Conservation (phyloP, 768 basidiomycete species). For the Naematelia aurantialba region DNA sequence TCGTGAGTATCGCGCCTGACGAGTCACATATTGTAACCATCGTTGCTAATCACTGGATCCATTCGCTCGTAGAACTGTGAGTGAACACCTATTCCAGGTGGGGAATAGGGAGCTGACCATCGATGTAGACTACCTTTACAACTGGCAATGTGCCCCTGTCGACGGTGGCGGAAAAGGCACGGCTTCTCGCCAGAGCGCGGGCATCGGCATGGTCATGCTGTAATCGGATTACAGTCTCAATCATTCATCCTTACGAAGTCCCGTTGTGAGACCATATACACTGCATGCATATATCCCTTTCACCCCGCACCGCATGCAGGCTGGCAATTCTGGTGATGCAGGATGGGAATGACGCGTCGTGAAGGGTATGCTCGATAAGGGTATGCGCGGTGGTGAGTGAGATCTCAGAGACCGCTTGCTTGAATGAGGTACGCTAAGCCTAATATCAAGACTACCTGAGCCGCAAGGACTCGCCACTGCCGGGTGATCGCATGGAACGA, state of each 20-base stretch:
- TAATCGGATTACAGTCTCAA: conserved; percentile 52
- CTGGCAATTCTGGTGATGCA: too few relatives aligned
- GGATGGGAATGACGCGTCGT: too few relatives aligned
- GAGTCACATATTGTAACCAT: background rate
- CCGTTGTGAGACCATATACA: background rate
- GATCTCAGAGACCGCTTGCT: background rate
- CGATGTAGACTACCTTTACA: conserved; percentile 69
- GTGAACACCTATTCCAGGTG: background rate
- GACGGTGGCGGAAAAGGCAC: conserved; percentile 60
- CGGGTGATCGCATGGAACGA: conserved; percentile 4
- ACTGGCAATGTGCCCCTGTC: conserved; percentile 80
- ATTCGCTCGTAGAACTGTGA: conserved; percentile 20
- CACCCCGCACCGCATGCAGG: too few relatives aligned
- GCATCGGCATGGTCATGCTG: conserved; percentile 80
- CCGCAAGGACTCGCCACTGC: conserved; percentile 11
- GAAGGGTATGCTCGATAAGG: background rate
- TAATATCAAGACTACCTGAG: conserved; percentile 7
- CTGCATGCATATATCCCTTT: background rate
- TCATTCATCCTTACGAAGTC: background rate
- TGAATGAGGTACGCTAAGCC: background rate
- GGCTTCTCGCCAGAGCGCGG: conserved; percentile 52
- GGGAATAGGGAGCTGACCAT: background rate
- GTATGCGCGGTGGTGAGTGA: background rate
- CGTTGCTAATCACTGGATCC: background rate
- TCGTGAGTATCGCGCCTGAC: conserved; percentile 59